Conservation (phyloP, 805 yeast genomes). For the Kuraishia capsulata region DNA sequence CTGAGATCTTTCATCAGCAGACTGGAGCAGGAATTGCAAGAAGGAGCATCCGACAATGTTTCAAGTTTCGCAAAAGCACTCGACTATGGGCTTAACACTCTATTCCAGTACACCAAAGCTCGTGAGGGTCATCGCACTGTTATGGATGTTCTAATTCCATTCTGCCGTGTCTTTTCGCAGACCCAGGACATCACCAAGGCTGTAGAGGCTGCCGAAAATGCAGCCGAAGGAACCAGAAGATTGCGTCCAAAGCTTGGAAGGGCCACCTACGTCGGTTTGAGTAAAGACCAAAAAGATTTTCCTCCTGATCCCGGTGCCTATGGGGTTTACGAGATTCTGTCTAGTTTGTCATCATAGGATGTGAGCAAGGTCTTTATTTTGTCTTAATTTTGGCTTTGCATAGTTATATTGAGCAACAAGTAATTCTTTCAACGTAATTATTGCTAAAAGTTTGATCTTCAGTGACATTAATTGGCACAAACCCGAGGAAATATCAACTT, state of each 20-base stretch:
- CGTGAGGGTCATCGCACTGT: slow-evolving; percentile 29
- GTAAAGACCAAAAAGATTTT: slow-evolving; percentile 16
- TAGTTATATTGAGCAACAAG: no score
- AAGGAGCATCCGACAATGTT: slow-evolving; percentile 3
- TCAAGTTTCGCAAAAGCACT: slow-evolving; percentile 16
- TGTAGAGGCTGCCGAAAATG: slow-evolving; percentile 16
- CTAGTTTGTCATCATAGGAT: neutral
- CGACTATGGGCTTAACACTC: slow-evolving; percentile 17
- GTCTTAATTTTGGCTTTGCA: no score
- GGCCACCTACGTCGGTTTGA: slow-evolving; percentile 27
- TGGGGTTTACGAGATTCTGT: slow-evolving; percentile 7
- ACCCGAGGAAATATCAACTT: no score
- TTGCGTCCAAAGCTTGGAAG: slow-evolving; percentile 26
- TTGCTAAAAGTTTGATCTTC: neutral
- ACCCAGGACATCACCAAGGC: slow-evolving; percentile 15
- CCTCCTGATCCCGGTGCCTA: slow-evolving; percentile 34
- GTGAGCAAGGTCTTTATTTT: no score
- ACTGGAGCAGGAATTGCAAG: slow-evolving; percentile 18
- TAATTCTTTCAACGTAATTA: neutral
- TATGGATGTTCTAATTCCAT: slow-evolving; percentile 30
- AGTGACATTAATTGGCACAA: no score
- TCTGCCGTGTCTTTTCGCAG: slow-evolving; percentile 14
- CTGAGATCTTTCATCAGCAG: slow-evolving; percentile 13
- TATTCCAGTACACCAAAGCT: slow-evolving; percentile 25
- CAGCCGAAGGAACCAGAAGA: slow-evolving; percentile 27